A percentile compares a stretch with the other conserved stretches of the same genome.
phyloP scores from a whole-genome alignment of 208 protist species.

The Phytomonas sp. region DNA sequence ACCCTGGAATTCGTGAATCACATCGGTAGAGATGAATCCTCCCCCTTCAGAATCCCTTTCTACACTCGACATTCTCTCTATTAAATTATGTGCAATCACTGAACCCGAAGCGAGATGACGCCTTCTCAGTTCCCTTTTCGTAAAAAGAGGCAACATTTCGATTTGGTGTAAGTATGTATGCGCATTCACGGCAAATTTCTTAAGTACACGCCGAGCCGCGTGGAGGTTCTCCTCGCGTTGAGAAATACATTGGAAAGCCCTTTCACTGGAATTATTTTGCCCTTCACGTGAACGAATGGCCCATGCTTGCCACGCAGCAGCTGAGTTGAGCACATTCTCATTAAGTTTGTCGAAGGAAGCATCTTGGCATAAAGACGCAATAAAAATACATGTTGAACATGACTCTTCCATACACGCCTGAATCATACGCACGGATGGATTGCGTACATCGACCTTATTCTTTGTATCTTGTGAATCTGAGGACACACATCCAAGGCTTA shows the following conservation, averaged over 20 bases:
- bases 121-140: neutral
- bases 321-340: constrained; percentile 16
- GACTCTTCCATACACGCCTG: neutral
- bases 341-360: constrained; percentile 17
- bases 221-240: constrained; percentile 14
- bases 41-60: neutral
- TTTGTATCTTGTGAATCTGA: neutral
- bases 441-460: neutral
- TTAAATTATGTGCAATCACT: neutral
- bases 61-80: neutral
- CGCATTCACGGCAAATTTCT: constrained; percentile 12
- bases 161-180: neutral
- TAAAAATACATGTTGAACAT: neutral
- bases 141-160: neutral
- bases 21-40: neutral
- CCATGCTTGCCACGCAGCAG: constrained; percentile 18
- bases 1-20: neutral
- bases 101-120: neutral
- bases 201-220: constrained; percentile 20
- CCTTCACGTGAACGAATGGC: neutral
- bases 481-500: neutral
- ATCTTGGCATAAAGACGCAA: constrained; percentile 1
- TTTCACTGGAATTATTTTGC: neutral
- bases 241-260: neutral
- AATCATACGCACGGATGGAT: neutral